Evolutionary conservation across 1,284 basidiomycete genomes (phyloP), one percentile per base, ranked within the genome.

Genomic region (Schizophyllum commune): DNA sequence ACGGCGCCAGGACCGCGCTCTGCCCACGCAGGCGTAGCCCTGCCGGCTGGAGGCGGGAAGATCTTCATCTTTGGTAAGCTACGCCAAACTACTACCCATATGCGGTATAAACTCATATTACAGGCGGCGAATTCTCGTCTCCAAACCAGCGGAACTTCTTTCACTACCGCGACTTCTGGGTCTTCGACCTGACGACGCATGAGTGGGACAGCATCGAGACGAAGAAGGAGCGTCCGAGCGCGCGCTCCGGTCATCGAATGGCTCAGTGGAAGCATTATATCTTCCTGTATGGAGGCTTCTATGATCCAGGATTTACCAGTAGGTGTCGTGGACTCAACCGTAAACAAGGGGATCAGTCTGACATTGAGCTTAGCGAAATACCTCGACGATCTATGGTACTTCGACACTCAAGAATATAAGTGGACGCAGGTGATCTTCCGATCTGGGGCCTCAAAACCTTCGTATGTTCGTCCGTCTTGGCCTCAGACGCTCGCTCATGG

Each of bases 141-240:
- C 74, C 92, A 4, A 83, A 92, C 63, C 94, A 96, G 72, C 94
- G 88, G 32, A 86, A 86, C 0, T 96, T 96, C 73, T 92, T 96
- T 66, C 94, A 96, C 69, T 97, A 95, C 70, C 84, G 91, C 53
- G 92, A 96, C 68, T 86, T 95, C 68, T 92, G 89, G 89, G 81
- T 81, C 56, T 92, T 93, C 66, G 88, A 92, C 65, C 83, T 92
- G 34, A 65, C 77, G 2, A 85, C 83, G 0, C 90, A 94, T 68
- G 75, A 82, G 0, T 98, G 95, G 95, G 92, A 97, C 63, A 79
- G 92, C 19, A 91, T 96, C 61, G 94, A 97, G 21, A 82, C 92
- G 7, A 47, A 47, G 39, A 96, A 94, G 70, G 74, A 89, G 17
- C 80, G 85, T 17, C 94, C 94, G 0, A 87, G 82, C 54, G 91